A percentile compares a stretch with the other conserved stretches of the same genome.
Conservation (phyloP, 1,284 basidiomycete genomes). For the Thelephora terrestris region DNA sequence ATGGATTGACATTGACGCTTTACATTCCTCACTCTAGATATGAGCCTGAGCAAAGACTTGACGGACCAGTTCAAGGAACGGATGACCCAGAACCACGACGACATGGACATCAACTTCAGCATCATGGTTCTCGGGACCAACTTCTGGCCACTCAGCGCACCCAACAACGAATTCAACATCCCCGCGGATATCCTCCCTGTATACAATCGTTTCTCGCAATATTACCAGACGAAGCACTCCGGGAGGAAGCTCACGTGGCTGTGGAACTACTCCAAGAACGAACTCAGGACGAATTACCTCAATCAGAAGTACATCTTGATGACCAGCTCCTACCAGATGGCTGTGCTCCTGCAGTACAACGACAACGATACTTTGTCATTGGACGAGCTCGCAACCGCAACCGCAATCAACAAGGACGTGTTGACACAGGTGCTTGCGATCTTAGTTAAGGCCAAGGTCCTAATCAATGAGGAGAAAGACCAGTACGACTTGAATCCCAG, state of each 20-base stretch:
- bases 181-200: conserved; percentile 82
- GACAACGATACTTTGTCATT: conserved; percentile 76
- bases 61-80: conserved; percentile 96
- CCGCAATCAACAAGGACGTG: conserved; percentile 76
- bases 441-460: conserved; percentile 84
- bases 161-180: conserved; percentile 79
- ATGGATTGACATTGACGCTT: conserved; percentile 4
- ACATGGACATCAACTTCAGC: conserved; percentile 84
- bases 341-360: conserved; percentile 93
- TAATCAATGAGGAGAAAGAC: conserved; percentile 78
- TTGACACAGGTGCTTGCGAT: conserved; percentile 78
- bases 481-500: conserved; percentile 92
- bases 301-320: conserved; percentile 94
- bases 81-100: conserved; percentile 77
- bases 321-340: conserved; percentile 94
- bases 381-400: conserved; percentile 75
- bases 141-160: conserved; percentile 90
- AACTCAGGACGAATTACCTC: conserved; percentile 87
- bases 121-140: conserved; percentile 93
- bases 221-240: conserved; percentile 90
- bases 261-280: conserved; percentile 97
- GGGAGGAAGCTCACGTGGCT: conserved; percentile 96
- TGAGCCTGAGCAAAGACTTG: conserved; percentile 92
- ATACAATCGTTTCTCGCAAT: conserved; percentile 88
- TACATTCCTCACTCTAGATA: conserved; percentile 45